Base-by-base conservation (phyloP, 148 eudicot species). In the Fagopyrum esculentum region DNA sequence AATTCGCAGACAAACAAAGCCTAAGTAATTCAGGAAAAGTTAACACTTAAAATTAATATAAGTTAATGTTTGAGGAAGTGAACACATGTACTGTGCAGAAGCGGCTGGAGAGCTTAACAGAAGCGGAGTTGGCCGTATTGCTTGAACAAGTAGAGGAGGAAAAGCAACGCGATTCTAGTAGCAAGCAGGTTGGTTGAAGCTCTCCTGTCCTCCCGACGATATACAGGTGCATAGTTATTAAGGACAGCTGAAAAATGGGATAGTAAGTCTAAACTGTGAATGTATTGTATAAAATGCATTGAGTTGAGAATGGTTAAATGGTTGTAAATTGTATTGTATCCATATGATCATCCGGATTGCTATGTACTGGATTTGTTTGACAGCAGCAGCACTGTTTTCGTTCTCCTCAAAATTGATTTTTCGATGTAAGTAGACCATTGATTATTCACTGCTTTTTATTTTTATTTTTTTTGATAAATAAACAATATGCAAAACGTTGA, bases 71-170 rank as follows among this genome's bases (percentile, higher is more conserved):
- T 55, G 12, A 49, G 2, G 12, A 8, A 8, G 52, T 49, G 15
- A 22, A n/a, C 61, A 8, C 40, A 3, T 9, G 40, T 60, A 12
- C 19, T 35, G 73, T 80, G 63, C 90, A 93, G 98, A 93, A 93
- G 77, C 90, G 98, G 59, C 74, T 93, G 84, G 98, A 93, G 80
- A 90, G 97, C 73, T 86, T 93, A 75, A 91, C 88, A 3, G 98
- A 93, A 85, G 95, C 93, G 66, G 98, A 93, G 80, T 74, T 91
- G 74, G 86, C 87, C 82, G 97, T 70, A 74, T 82, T 93, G 81
- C 87, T 91, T 16, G 93, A 91, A 78, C 98, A 91, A 78, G 98
- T 93, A 0, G 98, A 93, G 80, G 98, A 93, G 84, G 98, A 91
- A 77, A 93, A 93, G 85, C 80, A 83, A 29, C 79, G 83, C 11